These are phyloP conservation scores for Citrus medica DNA, from an alignment of 345 rosid species.

Conservation along the genomic window DNA sequence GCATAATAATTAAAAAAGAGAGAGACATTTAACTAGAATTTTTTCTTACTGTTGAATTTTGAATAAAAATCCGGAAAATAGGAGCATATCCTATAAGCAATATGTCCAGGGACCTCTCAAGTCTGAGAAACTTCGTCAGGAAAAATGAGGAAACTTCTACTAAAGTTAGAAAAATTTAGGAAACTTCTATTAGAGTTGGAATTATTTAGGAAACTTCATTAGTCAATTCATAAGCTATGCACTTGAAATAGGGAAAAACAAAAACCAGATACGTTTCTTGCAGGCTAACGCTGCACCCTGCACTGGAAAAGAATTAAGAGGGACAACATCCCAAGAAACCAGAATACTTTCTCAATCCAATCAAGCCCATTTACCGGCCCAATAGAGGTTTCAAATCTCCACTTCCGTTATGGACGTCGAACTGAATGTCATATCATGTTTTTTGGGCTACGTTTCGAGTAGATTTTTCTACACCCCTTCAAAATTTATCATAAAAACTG, in stretches of 20 bases:
- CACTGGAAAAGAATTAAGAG: background rate
- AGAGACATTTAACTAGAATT: no score
- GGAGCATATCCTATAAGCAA: background rate
- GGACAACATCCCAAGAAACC: background rate
- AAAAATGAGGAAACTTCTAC: background rate
- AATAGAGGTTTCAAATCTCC: background rate
- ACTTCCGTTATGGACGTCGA: background rate
- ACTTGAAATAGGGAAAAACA: background rate
- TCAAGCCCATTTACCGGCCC: background rate
- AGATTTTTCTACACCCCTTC: no score
- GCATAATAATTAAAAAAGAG: no score
- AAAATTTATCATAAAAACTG: no score
- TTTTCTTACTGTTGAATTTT: no score
- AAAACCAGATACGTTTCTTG: background rate
- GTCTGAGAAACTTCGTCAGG: background rate
- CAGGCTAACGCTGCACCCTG: no score
- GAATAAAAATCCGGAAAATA: no score
- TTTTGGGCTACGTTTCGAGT: no score
- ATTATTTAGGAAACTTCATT: background rate
- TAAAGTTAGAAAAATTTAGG: no score
- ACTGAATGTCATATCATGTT: background rate
- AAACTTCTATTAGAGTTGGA: no score
- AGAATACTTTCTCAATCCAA: background rate
- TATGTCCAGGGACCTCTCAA: background rate
- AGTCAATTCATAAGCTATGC: background rate